Evolutionary conservation across 2,329 filamentous ascomycete genomes (phyloP), one percentile per base, ranked within the genome.

Genomic region (Fusarium haematococcum): DNA sequence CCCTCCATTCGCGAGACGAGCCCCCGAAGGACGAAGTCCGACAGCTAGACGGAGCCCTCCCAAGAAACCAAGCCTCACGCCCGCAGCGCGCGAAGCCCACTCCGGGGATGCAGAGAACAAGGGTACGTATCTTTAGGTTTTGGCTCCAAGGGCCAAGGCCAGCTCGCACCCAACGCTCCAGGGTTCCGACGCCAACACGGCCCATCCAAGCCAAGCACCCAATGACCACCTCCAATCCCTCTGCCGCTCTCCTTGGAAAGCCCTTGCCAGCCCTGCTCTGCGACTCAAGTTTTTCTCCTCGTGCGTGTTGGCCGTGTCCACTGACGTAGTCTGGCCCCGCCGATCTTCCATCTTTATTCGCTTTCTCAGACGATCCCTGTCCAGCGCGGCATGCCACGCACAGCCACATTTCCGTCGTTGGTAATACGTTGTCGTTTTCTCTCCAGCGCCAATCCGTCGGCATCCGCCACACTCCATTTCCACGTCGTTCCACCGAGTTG

Each of bases 381-480:
- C 32, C 73, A 70, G 73, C 69, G 67, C 20, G 37, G 52, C 54
- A 65, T 45, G 45, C 50, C 52, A 57, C 16, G 68, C 78, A 75
- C 78, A 79, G 78, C 78, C 78, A 80, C 76, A 71, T 30, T 20
- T 65, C 7, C 7, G 43, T 57, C 52, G 59, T 76, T 77, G 66
- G 67, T 76, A 76, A 78, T 78, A 67, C 67, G 23, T 23, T 23
- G 11, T 20, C 9, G 23, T 39, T 54, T 41, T 20, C 35, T 60
- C 48, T n/a, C 37, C 35, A 52, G 41, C 27, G 64, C 70, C 73
- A 67, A 65, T 64, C 39, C 67, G 43, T 20, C 13, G 35, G 18
- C 33, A 74, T 78, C 76, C 73, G 78, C 79, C 79, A 80, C 79
- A 78, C 63, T 76, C 68, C 66, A 66, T 69, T 33, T 61, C 35